Conservation (phyloP, 2,329 filamentous ascomycete species). For the Trichoderma sp. region DNA sequence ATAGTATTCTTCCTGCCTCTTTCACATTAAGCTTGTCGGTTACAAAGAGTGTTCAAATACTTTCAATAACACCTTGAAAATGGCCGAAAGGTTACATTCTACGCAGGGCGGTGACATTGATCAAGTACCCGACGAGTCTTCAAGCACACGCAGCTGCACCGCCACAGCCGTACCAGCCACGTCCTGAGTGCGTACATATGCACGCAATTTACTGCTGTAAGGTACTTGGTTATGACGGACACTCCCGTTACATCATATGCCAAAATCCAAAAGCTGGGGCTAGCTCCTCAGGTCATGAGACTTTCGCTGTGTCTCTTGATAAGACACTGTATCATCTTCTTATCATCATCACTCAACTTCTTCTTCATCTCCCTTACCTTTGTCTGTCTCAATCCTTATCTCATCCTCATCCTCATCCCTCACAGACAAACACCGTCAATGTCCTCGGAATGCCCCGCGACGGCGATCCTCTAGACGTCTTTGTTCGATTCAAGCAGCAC, state of each 20-base stretch:
- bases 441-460: slow-evolving; percentile 26
- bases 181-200: slow-evolving; percentile 16
- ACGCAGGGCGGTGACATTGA: neutral
- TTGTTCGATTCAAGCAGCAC: slow-evolving; percentile 29
- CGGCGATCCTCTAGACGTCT: slow-evolving; percentile 24
- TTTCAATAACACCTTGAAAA: neutral
- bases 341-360: neutral
- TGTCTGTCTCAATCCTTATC: neutral
- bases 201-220: neutral
- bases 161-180: neutral
- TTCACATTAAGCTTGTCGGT: neutral
- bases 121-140: neutral
- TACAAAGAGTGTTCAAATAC: neutral
- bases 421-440: neutral
- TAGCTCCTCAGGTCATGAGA: neutral
- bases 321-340: neutral
- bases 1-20: neutral
- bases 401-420: neutral
- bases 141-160: neutral
- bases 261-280: neutral
- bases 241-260: neutral
- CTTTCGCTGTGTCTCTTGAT: neutral
- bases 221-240: neutral
- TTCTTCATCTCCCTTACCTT: neutral
- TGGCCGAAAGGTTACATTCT: neutral